Evolutionary conservation across 768 basidiomycete species (phyloP).

Genomic region (Infundibulicybe gibba): DNA sequence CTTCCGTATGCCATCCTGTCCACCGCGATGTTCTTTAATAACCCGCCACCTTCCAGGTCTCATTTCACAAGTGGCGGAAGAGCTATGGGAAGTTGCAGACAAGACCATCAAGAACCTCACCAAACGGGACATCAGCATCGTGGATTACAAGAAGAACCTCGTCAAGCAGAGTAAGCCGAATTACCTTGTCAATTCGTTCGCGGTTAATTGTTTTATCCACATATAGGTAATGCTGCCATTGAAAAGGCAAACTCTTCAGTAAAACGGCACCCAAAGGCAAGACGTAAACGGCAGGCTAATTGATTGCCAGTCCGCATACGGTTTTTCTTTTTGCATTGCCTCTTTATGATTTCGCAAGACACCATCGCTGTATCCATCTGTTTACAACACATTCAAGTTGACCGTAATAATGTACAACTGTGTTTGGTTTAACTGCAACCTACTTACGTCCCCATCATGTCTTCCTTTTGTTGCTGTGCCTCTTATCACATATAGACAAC

Average conservation of each 20-base stretch:
- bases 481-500: no score
- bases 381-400: no score
- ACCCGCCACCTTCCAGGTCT: conserved; percentile 55
- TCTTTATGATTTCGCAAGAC: not conserved
- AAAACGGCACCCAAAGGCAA: conserved; percentile 75
- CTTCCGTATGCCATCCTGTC: conserved; percentile 68
- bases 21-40: conserved; percentile 4
- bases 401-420: no score
- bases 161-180: conserved; percentile 66
- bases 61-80: conserved; percentile 96
- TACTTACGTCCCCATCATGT: no score
- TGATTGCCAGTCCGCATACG: no score
- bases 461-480: no score
- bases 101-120: conserved; percentile 91
- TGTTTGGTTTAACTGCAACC: no score
- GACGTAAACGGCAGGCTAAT: conserved; percentile 43
- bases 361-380: no score
- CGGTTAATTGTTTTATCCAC: not conserved
- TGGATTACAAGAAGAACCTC: conserved; percentile 90
- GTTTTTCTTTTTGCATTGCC: no score
- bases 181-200: conserved; percentile 4
- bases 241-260: conserved; percentile 92
- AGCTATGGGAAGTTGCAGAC: conserved; percentile 98
- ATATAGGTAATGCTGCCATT: conserved; percentile 74
- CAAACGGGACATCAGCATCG: conserved; percentile 85